Conservation (phyloP, 169 alveolate genomes). For the Eimeria acervulina region DNA sequence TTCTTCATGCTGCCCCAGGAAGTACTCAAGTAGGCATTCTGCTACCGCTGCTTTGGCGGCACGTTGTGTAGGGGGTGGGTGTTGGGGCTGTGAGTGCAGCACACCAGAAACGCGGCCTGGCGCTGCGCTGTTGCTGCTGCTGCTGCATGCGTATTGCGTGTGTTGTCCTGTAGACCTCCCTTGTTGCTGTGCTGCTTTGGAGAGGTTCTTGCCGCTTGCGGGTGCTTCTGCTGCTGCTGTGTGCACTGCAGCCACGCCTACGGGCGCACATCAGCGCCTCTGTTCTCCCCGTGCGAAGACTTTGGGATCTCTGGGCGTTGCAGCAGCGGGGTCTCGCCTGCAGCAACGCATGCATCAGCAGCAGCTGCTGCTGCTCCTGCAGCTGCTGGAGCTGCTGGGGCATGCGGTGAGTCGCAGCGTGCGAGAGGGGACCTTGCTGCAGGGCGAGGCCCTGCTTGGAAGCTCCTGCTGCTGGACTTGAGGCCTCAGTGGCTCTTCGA, state of each 20-base stretch:
- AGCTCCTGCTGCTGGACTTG: slow-evolving; percentile 77
- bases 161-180: not conserved
- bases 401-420: not conserved
- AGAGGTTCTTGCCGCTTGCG: not conserved
- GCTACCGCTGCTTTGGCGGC: not conserved
- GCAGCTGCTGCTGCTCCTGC: not conserved
- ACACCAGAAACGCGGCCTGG: too few relatives aligned
- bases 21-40: slow-evolving; percentile 55
- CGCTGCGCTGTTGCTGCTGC: too few relatives aligned
- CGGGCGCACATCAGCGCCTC: slow-evolving; percentile 52
- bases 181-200: not conserved
- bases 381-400: not conserved
- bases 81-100: too few relatives aligned
- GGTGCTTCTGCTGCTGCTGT: slow-evolving; percentile 47
- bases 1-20: slow-evolving; percentile 77
- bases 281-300: not conserved
- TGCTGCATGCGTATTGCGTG: too few relatives aligned
- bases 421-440: slow-evolving; percentile 7
- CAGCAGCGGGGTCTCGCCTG: not conserved
- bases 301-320: not conserved
- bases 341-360: not conserved
- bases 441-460: slow-evolving; percentile 60
- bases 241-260: slow-evolving; percentile 74
- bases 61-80: too few relatives aligned
- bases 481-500: slow-evolving; percentile 80